Evolutionary conservation across 75 land plant species (phyloP), one percentile per base, ranked within the genome.

Genomic region (Cunninghamia lanceolata): DNA sequence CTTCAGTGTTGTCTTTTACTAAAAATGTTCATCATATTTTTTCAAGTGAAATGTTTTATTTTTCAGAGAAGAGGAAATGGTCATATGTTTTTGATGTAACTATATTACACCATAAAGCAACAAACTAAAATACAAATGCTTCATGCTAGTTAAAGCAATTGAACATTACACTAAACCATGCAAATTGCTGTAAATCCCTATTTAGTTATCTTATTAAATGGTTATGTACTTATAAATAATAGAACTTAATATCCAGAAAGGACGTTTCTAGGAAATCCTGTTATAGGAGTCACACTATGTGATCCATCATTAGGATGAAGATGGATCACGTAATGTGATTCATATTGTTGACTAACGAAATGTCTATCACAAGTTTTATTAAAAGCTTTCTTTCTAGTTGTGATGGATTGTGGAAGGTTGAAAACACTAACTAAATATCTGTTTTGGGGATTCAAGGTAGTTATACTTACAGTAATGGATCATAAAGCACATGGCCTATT

Each of bases 11-110:
- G 45, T 42, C 52, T 42, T 2, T 80, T 42, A 28, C 25, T 13
- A 30, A 80, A 80, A 10, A n/a, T 80, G 82, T n/a, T 80, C 45
- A 43, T 80, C 11, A 10, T 80, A 80, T 45, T 50, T 45, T 80
- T 79, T 80, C 16, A n/a, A 40, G 50, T n/a, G 5, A 8, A 80
- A 45, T 28, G 8, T 11, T 42, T 80, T 42, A 14, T 79, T 9
- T 21, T 19, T 40, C 9, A 3, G 19, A 45, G 46, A 39, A 9
- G 16, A 73, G 15, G 75, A 34, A 73, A 73, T 73, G 75, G 38
- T 34, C 34, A 73, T 11, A 73, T 73, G 75, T 9, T 32, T 73
- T 73, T 34, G 4, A 73, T 9, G 15, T 73, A 13, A 73, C 75
- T 13, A 73, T 73, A 30, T 73, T 34, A 73, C 16, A 11, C 16